phyloP scores from a whole-genome alignment of 805 yeast species.

The Wickerhamomyces rabaulensis region DNA sequence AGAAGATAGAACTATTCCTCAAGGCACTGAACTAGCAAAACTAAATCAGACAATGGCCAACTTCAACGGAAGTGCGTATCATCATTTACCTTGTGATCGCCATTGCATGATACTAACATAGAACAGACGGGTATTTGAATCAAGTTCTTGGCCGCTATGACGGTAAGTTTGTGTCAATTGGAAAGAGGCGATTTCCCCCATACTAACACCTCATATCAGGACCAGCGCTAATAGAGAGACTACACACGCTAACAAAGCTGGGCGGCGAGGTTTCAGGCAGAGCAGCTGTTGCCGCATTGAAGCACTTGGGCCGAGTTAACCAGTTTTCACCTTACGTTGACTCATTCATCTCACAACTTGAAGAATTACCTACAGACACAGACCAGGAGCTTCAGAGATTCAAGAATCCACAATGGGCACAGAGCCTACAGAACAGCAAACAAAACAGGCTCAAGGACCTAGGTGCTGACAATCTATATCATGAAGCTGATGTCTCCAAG shows the following conservation, averaged over 20 bases:
- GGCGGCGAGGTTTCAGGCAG: slow-evolving; percentile 3
- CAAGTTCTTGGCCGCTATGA: neutral
- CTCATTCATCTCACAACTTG: slow-evolving; percentile 6
- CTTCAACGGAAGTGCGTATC: neutral
- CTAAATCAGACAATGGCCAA: neutral
- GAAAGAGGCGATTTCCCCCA: neutral
- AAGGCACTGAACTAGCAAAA: too few relatives aligned
- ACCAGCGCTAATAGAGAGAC: slow-evolving; percentile 18
- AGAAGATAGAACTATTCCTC: too few relatives aligned
- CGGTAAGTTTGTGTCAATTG: neutral
- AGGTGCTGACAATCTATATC: slow-evolving; percentile 19
- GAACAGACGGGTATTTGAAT: neutral
- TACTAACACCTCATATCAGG: slow-evolving; percentile 9
- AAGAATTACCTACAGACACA: slow-evolving; percentile 1
- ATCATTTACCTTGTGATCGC: neutral
- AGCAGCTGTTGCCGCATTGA: slow-evolving; percentile 17
- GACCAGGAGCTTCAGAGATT: slow-evolving; percentile 1
- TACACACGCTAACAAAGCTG: slow-evolving; percentile 8
- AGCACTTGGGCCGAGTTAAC: slow-evolving; percentile 10
- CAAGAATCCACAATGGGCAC: slow-evolving; percentile 7
- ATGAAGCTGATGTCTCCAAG: slow-evolving; percentile 17
- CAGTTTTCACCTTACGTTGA: slow-evolving; percentile 17
- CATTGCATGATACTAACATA: neutral
- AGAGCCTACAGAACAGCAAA: slow-evolving; percentile 1
- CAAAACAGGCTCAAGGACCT: slow-evolving; percentile 7